phyloP scores from a whole-genome alignment of 176 grass and related monocot species.

The Eleusine indica region DNA sequence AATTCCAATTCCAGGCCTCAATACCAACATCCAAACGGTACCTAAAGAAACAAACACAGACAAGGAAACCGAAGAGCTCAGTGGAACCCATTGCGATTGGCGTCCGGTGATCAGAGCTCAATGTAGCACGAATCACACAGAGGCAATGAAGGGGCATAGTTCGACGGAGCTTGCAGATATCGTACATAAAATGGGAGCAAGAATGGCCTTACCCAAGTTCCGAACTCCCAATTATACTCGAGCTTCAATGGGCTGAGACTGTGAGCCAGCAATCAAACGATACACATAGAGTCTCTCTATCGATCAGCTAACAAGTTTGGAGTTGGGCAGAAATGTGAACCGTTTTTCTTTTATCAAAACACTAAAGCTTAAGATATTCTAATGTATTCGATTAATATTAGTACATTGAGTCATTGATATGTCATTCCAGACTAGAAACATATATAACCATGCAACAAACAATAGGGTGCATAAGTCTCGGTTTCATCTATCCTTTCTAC shows the following conservation, averaged over 20 bases:
- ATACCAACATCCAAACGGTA: too few species aligned
- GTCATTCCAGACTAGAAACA: constrained; percentile 7
- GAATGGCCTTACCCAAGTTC: not conserved
- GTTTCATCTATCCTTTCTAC: constrained; percentile 12
- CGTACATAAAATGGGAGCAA: not conserved
- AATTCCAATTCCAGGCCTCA: too few species aligned
- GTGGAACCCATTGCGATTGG: not conserved
- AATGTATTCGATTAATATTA: not conserved
- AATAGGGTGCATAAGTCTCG: not conserved
- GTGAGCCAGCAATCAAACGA: not conserved
- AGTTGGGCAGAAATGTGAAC: not conserved
- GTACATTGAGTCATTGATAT: not conserved
- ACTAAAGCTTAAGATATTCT: not conserved
- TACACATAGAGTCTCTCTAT: too few species aligned
- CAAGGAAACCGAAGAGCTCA: not conserved
- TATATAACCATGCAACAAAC: constrained; percentile 9
- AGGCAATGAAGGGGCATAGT: not conserved
- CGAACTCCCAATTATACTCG: not conserved
- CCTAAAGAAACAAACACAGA: not conserved
- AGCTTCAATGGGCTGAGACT: not conserved
- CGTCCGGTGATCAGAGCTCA: not conserved
- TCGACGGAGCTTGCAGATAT: not conserved
- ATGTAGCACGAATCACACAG: not conserved
- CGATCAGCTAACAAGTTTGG: not conserved
- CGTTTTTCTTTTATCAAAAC: not conserved